Base-by-base conservation (phyloP, 495 filamentous ascomycete genomes). In the Bacidia gigantensis region DNA sequence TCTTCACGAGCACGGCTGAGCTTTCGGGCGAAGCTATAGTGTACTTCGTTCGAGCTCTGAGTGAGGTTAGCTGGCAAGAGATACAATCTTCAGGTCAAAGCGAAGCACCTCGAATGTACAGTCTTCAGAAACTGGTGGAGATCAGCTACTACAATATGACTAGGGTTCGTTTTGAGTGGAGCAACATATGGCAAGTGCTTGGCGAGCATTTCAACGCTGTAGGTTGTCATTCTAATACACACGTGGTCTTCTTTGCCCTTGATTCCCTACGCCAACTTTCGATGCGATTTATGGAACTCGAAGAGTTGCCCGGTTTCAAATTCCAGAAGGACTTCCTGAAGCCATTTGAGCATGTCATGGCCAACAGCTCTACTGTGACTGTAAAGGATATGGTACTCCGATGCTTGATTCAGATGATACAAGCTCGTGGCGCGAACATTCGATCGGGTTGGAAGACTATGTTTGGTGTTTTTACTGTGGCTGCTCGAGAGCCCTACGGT, bases 111-210 rank as follows among this genome's bases (percentile, higher is more conserved):
- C 80, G 93, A 46, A 97, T 89, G 9, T 97, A 95, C 69, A 95
- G 88, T 63, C 70, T 99, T 46, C 92, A 99, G 63, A 99, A 99
- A 67, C 75, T 97, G 48, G 93, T 99, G 26, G 92, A 99, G 67
- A 96, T 99, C 65, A 90, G 86, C 66, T 95, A 93, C 62, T 97
- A 97, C 76, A 99, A 99, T 68, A 97, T 99, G 93, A 90, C 83
- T 41, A 81, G 92, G 71, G 89, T 99, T 12, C 81, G 92, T 58
- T 95, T 95, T 58, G 93, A 99, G 62, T 99, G 92, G 92, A 90
- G 84, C 11, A 89, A 85, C 62, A 93, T 99, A 45, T 99, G 92
- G 92, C 82, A 82, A 52, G 83, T 99, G 2, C 77, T 99, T 11
- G 92, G 92, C 18, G 84, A 94, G 63, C 92, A 99, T 66, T 99